A percentile compares a stretch with the other conserved stretches of the same genome.
These are phyloP conservation scores for Pestalotiopsis sp. DNA, from an alignment of 2,329 filamentous ascomycete species.

Conservation along the genomic window DNA sequence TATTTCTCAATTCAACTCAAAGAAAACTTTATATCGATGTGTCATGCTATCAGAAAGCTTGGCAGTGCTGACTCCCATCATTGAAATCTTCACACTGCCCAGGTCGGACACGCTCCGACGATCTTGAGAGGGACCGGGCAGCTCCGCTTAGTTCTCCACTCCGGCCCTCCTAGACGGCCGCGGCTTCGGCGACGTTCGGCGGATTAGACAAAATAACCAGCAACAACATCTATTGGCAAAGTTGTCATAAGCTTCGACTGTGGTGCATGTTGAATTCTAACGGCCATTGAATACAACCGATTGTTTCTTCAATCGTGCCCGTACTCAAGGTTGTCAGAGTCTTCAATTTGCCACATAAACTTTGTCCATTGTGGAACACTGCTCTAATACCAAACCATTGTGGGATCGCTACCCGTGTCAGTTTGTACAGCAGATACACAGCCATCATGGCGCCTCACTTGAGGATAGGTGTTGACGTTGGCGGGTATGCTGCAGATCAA, in stretches of 20 bases:
- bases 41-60: background rate
- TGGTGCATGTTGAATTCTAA: too few species aligned
- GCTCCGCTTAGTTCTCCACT: background rate
- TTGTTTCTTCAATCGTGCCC: too few species aligned
- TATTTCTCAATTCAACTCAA: background rate
- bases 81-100: too few species aligned
- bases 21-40: background rate
- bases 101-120: background rate
- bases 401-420: background rate
- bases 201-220: background rate
- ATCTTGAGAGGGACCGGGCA: background rate
- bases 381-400: background rate
- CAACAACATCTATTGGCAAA: too few species aligned
- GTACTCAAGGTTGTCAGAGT: too few species aligned
- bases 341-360: too few species aligned
- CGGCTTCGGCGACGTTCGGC: background rate
- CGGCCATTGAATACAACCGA: too few species aligned
- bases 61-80: background rate
- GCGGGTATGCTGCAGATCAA: conserved; percentile 16
- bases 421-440: background rate
- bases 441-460: conserved; percentile 14
- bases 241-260: too few species aligned
- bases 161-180: background rate
- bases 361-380: too few species aligned
- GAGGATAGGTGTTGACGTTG: conserved; percentile 23